Evolutionary conservation across 495 filamentous ascomycete genomes (phyloP).

Genomic region (Xylaria sp.): DNA sequence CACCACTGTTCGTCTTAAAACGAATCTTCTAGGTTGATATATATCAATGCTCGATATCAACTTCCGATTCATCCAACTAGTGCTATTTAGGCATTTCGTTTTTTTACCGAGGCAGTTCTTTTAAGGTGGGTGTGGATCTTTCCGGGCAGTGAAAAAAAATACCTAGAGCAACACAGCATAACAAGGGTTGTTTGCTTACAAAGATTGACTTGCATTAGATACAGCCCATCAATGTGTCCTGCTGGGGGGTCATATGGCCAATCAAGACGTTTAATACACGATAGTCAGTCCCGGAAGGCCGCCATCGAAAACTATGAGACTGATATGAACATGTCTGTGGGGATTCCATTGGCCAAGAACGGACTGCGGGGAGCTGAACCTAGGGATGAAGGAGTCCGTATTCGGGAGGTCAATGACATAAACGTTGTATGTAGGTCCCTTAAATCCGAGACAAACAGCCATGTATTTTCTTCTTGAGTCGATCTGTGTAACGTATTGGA

Average conservation of each 20-base stretch:
- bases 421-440: background rate
- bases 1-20: background rate
- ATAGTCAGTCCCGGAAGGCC: background rate
- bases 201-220: no score
- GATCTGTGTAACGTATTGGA: background rate
- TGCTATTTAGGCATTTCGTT: background rate
- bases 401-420: conserved; percentile 2
- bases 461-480: background rate
- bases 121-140: background rate
- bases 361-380: conserved; percentile 6
- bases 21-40: no score
- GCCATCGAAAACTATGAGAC: background rate
- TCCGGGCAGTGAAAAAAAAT: background rate
- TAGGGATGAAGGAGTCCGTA: background rate
- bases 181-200: background rate
- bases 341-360: background rate
- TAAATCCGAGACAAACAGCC: background rate
- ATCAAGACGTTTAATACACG: background rate
- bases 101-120: background rate
- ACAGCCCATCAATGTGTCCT: background rate
- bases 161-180: background rate
- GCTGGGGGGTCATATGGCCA: background rate
- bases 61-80: no score
- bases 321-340: background rate
- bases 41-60: no score